Percentiles rank a stretch among this genome's conserved stretches.
These are phyloP conservation scores for Barbarea vulgaris DNA, from an alignment of 345 rosid genomes.

Conservation along the genomic window DNA sequence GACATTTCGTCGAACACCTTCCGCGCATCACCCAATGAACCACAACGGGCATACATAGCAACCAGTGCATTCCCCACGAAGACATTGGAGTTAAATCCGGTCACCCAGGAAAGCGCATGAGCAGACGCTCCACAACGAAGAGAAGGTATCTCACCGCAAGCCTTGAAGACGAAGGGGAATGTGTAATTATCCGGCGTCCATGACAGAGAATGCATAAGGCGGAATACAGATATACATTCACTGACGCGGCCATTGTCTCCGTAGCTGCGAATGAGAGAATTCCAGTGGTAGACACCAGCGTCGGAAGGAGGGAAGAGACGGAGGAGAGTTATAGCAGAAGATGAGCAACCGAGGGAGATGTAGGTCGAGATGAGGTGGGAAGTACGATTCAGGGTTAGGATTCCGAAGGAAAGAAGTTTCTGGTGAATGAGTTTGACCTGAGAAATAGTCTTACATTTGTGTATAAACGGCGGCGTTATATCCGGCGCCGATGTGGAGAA, in stretches of 20 bases:
- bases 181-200: conserved; percentile 81
- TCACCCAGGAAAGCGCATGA: conserved; percentile 47
- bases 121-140: conserved; percentile 50
- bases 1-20: conserved; percentile 76
- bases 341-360: conserved; percentile 53
- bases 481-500: conserved; percentile 35
- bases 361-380: conserved; percentile 68
- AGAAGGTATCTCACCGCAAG: conserved; percentile 66
- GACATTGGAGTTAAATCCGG: conserved; percentile 63
- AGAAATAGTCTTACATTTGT: conserved; percentile 57
- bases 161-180: conserved; percentile 74
- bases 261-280: conserved; percentile 57
- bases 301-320: conserved; percentile 51
- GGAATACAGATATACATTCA: conserved; percentile 46
- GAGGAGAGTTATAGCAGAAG: conserved; percentile 59
- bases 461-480: conserved; percentile 48
- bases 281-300: conserved; percentile 68
- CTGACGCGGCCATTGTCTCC: conserved; percentile 44
- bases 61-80: conserved; percentile 72
- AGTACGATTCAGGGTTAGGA: conserved; percentile 44
- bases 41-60: conserved; percentile 67
- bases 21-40: conserved; percentile 52
- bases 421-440: conserved; percentile 67
- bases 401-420: conserved; percentile 56
- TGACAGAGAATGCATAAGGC: conserved; percentile 53